Evolutionary conservation across 345 rosid species (phyloP), one percentile per base, ranked within the genome.

Genomic region (Corchorus capsularis): DNA sequence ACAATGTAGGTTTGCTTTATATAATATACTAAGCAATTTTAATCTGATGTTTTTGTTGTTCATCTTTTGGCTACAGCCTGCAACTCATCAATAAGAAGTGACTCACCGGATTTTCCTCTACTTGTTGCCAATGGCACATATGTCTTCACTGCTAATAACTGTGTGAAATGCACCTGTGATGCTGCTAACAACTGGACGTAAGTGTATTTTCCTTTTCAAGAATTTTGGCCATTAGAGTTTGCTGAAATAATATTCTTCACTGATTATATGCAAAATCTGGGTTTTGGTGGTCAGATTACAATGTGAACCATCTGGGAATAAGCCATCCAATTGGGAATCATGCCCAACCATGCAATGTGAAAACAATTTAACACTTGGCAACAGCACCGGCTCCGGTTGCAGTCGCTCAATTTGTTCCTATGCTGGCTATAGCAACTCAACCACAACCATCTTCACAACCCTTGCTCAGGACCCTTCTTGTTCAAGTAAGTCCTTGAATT

Each of bases 151-250:
- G 95, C 98, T 22, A 82, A 84, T 71, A 76, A 75, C 11, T 92
- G 98, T 79, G 89, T 93, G 74, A 85, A 63, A 75, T 92, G 98
- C 88, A 65, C 78, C 2, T 92, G 97, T 72, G 77, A 74, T 45
- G 74, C 97, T 22, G 74, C 93, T 0, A 87, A 76, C 37, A 90
- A 90, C 81, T 85, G 87, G 93, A 92, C 76, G 97, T 92, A 75
- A 86, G 94, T 85, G 35, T 55, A 20, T 37, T 55, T 27, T 22
- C 5, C 52, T 6, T 65, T 8, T 22, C 19, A 43, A 46, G 63
- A 34, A 41, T 8, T 57, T 55, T 8, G 52, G 63, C 9, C 39
- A 9, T 74, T 37, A 37, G 27, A 7, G 2, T 75, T 27, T 13
- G 20, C 41, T 35, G 55, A 52, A n/a, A n/a, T n/a, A n/a, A n/a